A percentile compares a stretch with the other conserved stretches of the same genome.
These are phyloP conservation scores for Cairneyella variabilis DNA, from an alignment of 495 filamentous ascomycete genomes.

Conservation along the genomic window DNA sequence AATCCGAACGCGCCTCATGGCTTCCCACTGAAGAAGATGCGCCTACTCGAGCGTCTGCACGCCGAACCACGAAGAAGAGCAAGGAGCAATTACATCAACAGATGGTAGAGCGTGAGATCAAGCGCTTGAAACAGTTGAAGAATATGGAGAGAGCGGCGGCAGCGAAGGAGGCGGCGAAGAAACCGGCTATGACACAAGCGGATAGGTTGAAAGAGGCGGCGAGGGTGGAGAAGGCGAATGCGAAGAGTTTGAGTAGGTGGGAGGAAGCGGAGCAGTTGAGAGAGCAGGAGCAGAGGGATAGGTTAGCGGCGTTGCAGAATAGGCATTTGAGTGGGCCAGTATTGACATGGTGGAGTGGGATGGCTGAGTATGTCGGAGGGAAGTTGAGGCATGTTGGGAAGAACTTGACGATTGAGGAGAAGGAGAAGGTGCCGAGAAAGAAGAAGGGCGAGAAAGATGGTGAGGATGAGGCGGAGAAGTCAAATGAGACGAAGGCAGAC, in stretches of 20 bases:
- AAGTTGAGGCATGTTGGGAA: constrained; percentile 72
- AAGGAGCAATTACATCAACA: constrained; percentile 78
- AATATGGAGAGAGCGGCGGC: constrained; percentile 86
- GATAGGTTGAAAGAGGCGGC: constrained; percentile 82
- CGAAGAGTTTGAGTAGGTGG: constrained; percentile 91
- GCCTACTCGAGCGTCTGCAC: constrained; percentile 76
- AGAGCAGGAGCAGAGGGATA: constrained; percentile 74
- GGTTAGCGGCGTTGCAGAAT: constrained; percentile 80
- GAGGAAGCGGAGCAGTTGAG: constrained; percentile 85
- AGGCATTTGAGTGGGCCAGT: constrained; percentile 84
- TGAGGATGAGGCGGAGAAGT: constrained; percentile 1
- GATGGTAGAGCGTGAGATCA: constrained; percentile 77
- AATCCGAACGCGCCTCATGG: constrained; percentile 88
- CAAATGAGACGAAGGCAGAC: not conserved
- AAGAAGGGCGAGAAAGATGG: constrained; percentile 32
- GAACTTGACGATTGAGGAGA: constrained; percentile 51
- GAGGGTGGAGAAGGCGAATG: constrained; percentile 75
- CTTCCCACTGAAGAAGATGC: constrained; percentile 74
- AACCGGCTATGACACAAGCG: constrained; percentile 82
- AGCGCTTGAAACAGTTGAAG: constrained; percentile 71
- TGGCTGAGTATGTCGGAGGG: constrained; percentile 71
- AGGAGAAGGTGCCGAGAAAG: constrained; percentile 46
- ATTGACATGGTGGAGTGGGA: constrained; percentile 88
- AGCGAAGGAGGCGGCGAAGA: constrained; percentile 67
- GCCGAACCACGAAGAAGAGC: constrained; percentile 77